Conservation (phyloP, 768 basidiomycete species). For the Leccinellum luteum region DNA sequence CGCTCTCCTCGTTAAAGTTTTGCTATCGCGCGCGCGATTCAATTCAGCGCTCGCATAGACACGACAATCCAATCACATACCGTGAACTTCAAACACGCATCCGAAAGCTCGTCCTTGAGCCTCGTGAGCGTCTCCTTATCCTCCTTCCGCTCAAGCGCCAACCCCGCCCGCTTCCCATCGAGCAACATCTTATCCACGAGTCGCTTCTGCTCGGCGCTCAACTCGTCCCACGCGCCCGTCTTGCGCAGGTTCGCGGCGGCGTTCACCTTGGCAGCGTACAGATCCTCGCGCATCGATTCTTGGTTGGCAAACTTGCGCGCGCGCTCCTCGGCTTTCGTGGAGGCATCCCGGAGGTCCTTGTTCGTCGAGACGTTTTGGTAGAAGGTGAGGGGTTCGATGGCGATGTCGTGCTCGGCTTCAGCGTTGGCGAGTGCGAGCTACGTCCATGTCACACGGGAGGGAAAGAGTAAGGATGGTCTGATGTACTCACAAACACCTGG, state of each 20-base stretch:
- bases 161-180: conserved; percentile 75
- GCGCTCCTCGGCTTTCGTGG: conserved; percentile 65
- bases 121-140: conserved; percentile 49
- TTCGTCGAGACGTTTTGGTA: conserved; percentile 77
- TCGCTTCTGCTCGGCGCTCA: conserved; percentile 69
- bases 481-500: conserved; percentile 70
- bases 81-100: conserved; percentile 67
- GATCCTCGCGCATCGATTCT: conserved; percentile 74
- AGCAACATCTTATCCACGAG: conserved; percentile 75
- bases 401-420: conserved; percentile 53
- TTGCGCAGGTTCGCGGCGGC: conserved; percentile 67
- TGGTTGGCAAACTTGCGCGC: conserved; percentile 71
- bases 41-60: background rate
- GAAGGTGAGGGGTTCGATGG: conserved; percentile 62
- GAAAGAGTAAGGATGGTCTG: conserved; percentile 3
- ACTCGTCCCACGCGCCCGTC: conserved; percentile 56
- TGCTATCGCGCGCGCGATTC: conserved; percentile 24
- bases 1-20: conserved; percentile 88
- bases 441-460: background rate
- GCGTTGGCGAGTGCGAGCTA: conserved; percentile 58
- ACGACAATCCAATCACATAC: background rate
- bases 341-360: conserved; percentile 74
- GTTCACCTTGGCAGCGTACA: conserved; percentile 65
- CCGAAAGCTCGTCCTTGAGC: conserved; percentile 74
- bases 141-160: conserved; percentile 68